Evolutionary conservation across 805 yeast genomes (phyloP).

Genomic region (Cyberlindnera saturnus): DNA sequence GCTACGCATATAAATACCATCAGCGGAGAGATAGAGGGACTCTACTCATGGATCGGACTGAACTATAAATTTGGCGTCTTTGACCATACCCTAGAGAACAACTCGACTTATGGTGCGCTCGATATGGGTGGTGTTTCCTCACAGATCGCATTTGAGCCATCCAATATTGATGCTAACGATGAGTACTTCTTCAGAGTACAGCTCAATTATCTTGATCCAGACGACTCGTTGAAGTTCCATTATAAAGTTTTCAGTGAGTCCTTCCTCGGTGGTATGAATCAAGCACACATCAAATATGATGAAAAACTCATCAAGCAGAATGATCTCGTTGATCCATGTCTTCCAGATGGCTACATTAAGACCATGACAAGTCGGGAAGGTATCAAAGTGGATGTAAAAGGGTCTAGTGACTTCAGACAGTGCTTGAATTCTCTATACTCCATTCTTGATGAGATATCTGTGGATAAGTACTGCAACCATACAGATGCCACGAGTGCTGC

Average conservation of each 20-base stretch:
- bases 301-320: conserved; percentile 25
- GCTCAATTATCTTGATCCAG: conserved; percentile 31
- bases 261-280: conserved; percentile 56
- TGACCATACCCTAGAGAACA: conserved; percentile 25
- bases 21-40: conserved; percentile 61
- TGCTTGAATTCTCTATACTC: conserved; percentile 46
- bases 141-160: conserved; percentile 58
- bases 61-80: conserved; percentile 49
- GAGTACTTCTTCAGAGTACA: conserved; percentile 38
- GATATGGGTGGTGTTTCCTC: conserved; percentile 99
- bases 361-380: conserved; percentile 10
- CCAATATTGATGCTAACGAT: conserved; percentile 31
- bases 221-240: conserved; percentile 21
- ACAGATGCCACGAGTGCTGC: conserved; percentile 20
- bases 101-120: conserved; percentile 66
- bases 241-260: conserved; percentile 48
- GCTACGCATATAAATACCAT: conserved; percentile 50
- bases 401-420: conserved; percentile 43
- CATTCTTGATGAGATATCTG: conserved; percentile 27
- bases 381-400: conserved; percentile 30
- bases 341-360: conserved; percentile 39
- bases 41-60: conserved; percentile 61
- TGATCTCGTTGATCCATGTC: conserved; percentile 45
- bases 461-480: conserved; percentile 19
- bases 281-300: conserved; percentile 44